A percentile compares a stretch with the other conserved stretches of the same genome.
These are phyloP conservation scores for Mrakia blollopis DNA, from an alignment of 768 basidiomycete species.

Conservation along the genomic window DNA sequence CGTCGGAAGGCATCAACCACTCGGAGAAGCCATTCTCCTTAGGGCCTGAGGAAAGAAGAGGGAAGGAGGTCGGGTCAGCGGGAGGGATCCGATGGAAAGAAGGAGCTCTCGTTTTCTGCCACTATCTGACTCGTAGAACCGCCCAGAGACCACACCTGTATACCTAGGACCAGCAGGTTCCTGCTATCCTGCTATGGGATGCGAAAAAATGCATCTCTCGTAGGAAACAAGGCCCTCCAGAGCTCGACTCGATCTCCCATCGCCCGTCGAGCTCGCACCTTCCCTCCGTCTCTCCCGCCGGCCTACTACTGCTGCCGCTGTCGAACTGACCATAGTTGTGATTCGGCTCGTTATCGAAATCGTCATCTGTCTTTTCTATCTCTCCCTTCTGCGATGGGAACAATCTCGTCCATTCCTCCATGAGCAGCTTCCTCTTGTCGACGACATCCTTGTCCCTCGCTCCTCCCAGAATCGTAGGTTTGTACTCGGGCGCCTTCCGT, in stretches of 20 bases:
- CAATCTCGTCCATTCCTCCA: not conserved
- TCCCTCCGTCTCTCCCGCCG: not conserved
- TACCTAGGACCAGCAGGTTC: too few species aligned
- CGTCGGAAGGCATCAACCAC: not conserved
- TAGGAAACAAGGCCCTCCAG: too few species aligned
- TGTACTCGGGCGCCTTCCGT: not conserved
- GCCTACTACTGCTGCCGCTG: not conserved
- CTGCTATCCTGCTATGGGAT: too few species aligned
- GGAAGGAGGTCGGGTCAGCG: not conserved
- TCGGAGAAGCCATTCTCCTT: constrained; percentile 4
- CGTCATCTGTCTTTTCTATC: not conserved
- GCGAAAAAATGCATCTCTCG: too few species aligned
- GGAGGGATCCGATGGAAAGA: not conserved
- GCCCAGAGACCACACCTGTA: too few species aligned
- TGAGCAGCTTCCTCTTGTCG: constrained; percentile 8
- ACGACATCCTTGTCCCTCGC: not conserved
- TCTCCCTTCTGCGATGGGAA: not conserved
- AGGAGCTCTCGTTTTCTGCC: not conserved
- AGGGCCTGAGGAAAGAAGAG: not conserved
- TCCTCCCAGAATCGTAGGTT: not conserved
- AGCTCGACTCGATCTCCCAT: not conserved
- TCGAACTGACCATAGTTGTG: not conserved
- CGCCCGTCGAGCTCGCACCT: not conserved
- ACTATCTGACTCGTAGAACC: fast-evolving
- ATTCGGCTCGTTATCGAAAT: not conserved